Evolutionary conservation across 495 filamentous ascomycete species (phyloP).

Genomic region (Xeromyces bisporus): DNA sequence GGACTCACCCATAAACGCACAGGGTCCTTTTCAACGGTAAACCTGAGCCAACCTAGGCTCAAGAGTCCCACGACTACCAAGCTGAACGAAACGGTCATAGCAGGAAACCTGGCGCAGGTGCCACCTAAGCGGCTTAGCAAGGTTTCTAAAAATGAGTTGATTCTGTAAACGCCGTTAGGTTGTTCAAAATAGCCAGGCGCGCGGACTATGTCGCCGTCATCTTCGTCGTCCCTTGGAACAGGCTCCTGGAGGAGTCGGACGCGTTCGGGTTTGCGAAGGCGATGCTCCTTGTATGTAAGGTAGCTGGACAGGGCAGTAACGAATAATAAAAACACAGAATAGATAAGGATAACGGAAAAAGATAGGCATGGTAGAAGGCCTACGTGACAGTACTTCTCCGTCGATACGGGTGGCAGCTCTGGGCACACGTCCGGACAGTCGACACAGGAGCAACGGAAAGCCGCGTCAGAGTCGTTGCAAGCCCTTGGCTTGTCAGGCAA

Average conservation of each 20-base stretch:
- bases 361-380: constrained; percentile 79
- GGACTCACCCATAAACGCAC: constrained; percentile 92
- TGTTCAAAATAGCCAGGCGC: constrained; percentile 53
- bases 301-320: constrained; percentile 52
- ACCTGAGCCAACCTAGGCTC: constrained; percentile 73
- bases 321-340: constrained; percentile 55
- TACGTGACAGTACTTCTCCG: constrained; percentile 57
- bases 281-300: constrained; percentile 53
- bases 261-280: constrained; percentile 57
- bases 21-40: constrained; percentile 73
- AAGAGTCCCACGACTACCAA: constrained; percentile 54
- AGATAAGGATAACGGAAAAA: constrained; percentile 77
- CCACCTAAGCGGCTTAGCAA: constrained; percentile 72
- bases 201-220: constrained; percentile 58
- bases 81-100: constrained; percentile 57
- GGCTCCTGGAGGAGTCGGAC: constrained; percentile 75
- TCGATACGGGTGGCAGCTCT: constrained; percentile 51
- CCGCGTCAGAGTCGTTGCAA: constrained; percentile 74
- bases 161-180: constrained; percentile 47
- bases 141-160: constrained; percentile 65
- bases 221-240: constrained; percentile 73
- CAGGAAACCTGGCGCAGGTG: constrained; percentile 65
- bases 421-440: constrained; percentile 81
- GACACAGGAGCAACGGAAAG: constrained; percentile 79
- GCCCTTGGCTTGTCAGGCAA: constrained; percentile 51